A percentile compares a stretch with the other conserved stretches of the same genome.
Conservation (phyloP, 768 basidiomycete species). For the Mycena polygramma region DNA sequence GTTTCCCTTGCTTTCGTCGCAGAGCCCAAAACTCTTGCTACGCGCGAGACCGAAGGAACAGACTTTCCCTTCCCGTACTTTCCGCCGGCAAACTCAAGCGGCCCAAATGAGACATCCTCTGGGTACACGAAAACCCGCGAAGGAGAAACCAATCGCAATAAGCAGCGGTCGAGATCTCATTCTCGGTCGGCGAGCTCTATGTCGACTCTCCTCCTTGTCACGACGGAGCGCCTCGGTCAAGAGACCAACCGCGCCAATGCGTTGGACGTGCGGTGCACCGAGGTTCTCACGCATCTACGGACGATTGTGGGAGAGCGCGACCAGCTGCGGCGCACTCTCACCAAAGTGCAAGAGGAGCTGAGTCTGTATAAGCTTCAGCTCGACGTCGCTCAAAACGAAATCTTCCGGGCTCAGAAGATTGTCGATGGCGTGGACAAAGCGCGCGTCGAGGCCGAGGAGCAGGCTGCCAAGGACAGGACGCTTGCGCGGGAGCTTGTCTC, state of each 20-base stretch:
- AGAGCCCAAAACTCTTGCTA: background rate
- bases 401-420: slow-evolving; percentile 63
- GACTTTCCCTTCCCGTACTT: slow-evolving; percentile 17
- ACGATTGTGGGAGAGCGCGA: slow-evolving; percentile 48
- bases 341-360: slow-evolving; percentile 60
- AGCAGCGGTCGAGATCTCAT: slow-evolving; percentile 28
- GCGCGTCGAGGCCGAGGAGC: slow-evolving; percentile 69
- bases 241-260: slow-evolving; percentile 57
- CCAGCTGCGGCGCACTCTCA: slow-evolving; percentile 47
- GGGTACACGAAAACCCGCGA: slow-evolving; percentile 20
- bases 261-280: slow-evolving; percentile 49
- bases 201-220: slow-evolving; percentile 32
- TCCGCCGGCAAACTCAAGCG: slow-evolving; percentile 16
- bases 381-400: slow-evolving; percentile 70
- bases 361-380: slow-evolving; percentile 70
- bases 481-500: slow-evolving; percentile 65
- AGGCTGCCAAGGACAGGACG: slow-evolving; percentile 64
- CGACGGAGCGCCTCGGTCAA: slow-evolving; percentile 37
- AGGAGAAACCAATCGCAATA: slow-evolving; percentile 8
- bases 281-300: slow-evolving; percentile 50
- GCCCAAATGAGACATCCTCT: slow-evolving; percentile 20
- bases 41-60: background rate
- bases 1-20: background rate
- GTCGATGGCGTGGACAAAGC: slow-evolving; percentile 63
- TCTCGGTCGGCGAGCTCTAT: slow-evolving; percentile 32